These are phyloP conservation scores for Dichomitus squalens DNA, from an alignment of 1,284 basidiomycete genomes.

Conservation along the genomic window DNA sequence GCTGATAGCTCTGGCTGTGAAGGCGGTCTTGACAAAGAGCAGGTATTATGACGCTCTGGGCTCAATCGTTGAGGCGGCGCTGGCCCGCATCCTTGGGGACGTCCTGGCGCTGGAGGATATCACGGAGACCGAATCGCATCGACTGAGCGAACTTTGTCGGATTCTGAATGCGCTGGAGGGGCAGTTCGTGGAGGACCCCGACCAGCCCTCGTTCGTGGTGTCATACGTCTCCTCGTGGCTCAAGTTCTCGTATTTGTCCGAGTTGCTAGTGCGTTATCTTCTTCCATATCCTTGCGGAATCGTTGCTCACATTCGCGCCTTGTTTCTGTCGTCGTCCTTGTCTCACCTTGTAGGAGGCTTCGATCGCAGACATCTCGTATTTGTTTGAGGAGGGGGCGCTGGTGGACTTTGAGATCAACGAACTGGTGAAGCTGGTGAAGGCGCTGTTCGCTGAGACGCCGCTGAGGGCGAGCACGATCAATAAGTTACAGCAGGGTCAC, in stretches of 20 bases:
- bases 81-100: conserved; percentile 72
- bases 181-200: conserved; percentile 71
- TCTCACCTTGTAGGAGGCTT: conserved; percentile 67
- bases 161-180: conserved; percentile 80
- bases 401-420: conserved; percentile 87
- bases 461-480: conserved; percentile 78
- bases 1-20: conserved; percentile 4
- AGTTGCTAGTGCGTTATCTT: conserved; percentile 71
- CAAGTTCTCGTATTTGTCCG: conserved; percentile 91
- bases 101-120: conserved; percentile 87
- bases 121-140: conserved; percentile 86
- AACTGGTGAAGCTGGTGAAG: conserved; percentile 80
- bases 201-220: conserved; percentile 71
- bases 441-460: conserved; percentile 94
- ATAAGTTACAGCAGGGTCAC: conserved; percentile 67
- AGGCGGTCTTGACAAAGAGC: conserved; percentile 63
- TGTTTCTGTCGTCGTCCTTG: no score
- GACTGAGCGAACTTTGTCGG: conserved; percentile 80
- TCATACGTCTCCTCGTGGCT: conserved; percentile 90
- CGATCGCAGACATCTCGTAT: conserved; percentile 92
- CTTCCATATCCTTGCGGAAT: conserved; percentile 3
- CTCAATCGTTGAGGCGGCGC: conserved; percentile 70
- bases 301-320: no score
- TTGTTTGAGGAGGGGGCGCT: conserved; percentile 91
- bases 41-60: conserved; percentile 77